Percentiles rank a stretch among this genome's conserved stretches.
Conservation (phyloP, 2,329 filamentous ascomycete genomes). For the Claviceps maximensis region DNA sequence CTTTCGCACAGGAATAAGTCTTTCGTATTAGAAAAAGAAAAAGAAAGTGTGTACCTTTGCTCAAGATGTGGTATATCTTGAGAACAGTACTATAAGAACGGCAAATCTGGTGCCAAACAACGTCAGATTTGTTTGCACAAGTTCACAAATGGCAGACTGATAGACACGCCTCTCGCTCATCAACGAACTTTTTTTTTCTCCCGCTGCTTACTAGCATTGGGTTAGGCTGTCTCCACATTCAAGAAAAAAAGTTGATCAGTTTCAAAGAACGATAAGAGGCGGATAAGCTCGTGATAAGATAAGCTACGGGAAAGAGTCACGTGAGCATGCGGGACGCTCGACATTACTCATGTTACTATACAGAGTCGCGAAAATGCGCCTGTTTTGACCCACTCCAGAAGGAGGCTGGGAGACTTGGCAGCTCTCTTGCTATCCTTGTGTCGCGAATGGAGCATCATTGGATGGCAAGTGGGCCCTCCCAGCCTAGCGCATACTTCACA, state of each 20-base stretch:
- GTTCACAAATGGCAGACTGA: constrained; percentile 17
- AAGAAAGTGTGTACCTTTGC: not conserved
- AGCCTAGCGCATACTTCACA: not conserved
- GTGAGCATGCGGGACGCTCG: not conserved
- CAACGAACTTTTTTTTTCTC: constrained; percentile 21
- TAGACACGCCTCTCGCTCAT: constrained; percentile 9
- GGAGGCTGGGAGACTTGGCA: not conserved
- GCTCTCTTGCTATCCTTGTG: not conserved
- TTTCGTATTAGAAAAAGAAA: not conserved
- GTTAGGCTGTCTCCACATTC: constrained; percentile 5
- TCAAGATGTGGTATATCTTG: not conserved
- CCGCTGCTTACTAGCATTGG: constrained; percentile 12
- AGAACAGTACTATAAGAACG: not conserved
- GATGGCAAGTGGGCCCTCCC: not conserved
- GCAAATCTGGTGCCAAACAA: not conserved
- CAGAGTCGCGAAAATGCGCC: not conserved
- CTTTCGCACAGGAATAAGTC: not conserved
- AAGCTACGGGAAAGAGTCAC: not conserved
- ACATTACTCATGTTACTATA: not conserved
- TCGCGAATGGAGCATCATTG: constrained; percentile 1
- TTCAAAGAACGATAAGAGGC: not conserved
- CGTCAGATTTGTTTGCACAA: constrained; percentile 15
- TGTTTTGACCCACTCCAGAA: not conserved
- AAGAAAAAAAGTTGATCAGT: not conserved
- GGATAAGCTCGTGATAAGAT: not conserved